These are phyloP conservation scores for Penicillium antarcticum DNA, from an alignment of 495 filamentous ascomycete species.

Conservation along the genomic window DNA sequence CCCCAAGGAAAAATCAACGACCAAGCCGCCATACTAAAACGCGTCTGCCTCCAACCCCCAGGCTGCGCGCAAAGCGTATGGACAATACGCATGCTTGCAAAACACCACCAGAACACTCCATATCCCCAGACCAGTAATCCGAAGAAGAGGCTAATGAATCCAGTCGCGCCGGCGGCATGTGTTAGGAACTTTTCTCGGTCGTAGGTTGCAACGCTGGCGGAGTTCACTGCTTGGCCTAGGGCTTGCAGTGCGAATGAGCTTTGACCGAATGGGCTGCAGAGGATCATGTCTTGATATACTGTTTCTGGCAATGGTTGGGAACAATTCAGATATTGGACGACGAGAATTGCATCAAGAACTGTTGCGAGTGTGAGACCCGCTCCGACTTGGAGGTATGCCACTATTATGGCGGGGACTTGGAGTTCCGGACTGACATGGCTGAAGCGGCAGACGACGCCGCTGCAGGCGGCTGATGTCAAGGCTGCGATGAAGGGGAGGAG, in stretches of 20 bases:
- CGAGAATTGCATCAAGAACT: conserved; percentile 17
- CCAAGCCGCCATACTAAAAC: conserved; percentile 25
- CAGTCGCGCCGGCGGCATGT: conserved; percentile 16
- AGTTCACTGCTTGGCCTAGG: conserved; percentile 18
- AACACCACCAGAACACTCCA: conserved; percentile 32
- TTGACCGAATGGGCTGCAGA: conserved; percentile 35
- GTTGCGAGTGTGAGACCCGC: conserved; percentile 23
- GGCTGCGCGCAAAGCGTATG: conserved; percentile 24
- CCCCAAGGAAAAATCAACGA: conserved; percentile 32
- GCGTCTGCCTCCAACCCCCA: conserved; percentile 12
- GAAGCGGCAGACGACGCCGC: conserved; percentile 21
- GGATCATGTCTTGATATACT: conserved; percentile 35
- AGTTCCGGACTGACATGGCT: conserved; percentile 19
- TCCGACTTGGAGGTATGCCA: conserved; percentile 32
- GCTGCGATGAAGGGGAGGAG: conserved; percentile 29
- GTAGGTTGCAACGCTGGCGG: conserved; percentile 24
- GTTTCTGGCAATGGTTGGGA: conserved; percentile 13
- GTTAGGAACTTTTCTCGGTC: conserved; percentile 25
- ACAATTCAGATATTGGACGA: conserved; percentile 25
- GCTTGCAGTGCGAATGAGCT: conserved; percentile 29
- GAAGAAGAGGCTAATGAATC: conserved; percentile 17
- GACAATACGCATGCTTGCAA: conserved; percentile 29
- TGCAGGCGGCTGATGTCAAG: conserved; percentile 29
- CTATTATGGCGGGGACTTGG: conserved; percentile 30
- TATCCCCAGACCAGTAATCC: conserved; percentile 30